Conservation (phyloP, 1,284 basidiomycete genomes). For the Peniophora sp. region DNA sequence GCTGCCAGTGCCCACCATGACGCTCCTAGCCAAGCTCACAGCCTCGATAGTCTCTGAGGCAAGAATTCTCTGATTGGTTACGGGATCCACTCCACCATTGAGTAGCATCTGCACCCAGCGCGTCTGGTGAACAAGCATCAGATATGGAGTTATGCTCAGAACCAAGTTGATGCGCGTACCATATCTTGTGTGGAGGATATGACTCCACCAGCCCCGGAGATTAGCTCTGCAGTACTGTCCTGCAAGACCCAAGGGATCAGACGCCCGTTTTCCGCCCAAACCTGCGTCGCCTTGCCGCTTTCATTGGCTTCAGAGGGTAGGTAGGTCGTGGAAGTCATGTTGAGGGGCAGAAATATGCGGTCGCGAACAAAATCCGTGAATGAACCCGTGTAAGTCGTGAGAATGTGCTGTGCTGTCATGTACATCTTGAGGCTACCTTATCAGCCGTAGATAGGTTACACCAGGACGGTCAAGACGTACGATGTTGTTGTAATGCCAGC, state of each 20-base stretch:
- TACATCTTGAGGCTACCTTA: conserved; percentile 8
- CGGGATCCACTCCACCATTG: conserved; percentile 32
- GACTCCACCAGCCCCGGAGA: conserved; percentile 36
- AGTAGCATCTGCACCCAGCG: conserved; percentile 36
- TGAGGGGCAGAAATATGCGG: conserved; percentile 33
- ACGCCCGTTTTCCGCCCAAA: conserved; percentile 13
- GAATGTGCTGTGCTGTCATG: conserved; percentile 28
- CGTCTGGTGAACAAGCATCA: conserved; percentile 17
- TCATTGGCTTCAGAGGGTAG: conserved; percentile 20
- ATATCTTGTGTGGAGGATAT: conserved; percentile 21
- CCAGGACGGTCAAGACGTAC: conserved; percentile 21
- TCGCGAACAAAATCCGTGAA: conserved; percentile 31
- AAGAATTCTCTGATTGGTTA: conserved; percentile 30
- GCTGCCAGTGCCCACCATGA: conserved; percentile 7
- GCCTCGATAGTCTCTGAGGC: conserved; percentile 28
- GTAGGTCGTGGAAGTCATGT: conserved; percentile 33
- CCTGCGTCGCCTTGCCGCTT: conserved; percentile 26
- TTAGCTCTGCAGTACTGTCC: conserved; percentile 5
- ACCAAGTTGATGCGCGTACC: conserved; percentile 6
- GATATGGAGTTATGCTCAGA: not conserved
- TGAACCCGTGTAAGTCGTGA: conserved; percentile 20
- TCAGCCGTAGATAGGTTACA: not conserved
- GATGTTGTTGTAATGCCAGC: conserved; percentile 37
- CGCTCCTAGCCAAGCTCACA: conserved; percentile 25
- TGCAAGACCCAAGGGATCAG: conserved; percentile 17